These are phyloP conservation scores for Mimosa bimucronata DNA, from an alignment of 306 rosid species.

Conservation along the genomic window DNA sequence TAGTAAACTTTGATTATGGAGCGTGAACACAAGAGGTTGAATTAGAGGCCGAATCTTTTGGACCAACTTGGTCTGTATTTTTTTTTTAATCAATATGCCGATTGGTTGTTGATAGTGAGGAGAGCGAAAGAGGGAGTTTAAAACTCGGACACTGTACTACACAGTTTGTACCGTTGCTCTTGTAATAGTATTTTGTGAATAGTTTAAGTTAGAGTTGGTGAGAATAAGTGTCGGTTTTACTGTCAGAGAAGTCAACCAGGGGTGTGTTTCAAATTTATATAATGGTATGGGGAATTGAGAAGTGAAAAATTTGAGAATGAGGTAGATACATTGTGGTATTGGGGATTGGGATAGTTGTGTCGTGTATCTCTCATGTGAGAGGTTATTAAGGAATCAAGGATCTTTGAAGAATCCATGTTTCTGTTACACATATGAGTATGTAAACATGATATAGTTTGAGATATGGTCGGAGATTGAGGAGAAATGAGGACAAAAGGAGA, in stretches of 20 bases:
- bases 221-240: conserved; percentile 88
- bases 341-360: conserved; percentile 56
- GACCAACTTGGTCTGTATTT: conserved; percentile 36
- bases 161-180: conserved; percentile 39
- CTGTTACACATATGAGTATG: conserved; percentile 28
- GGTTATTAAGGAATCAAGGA: conserved; percentile 38
- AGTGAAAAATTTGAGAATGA: not conserved
- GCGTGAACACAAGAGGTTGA: not conserved
- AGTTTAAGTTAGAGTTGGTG: conserved; percentile 48
- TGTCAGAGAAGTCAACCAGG: conserved; percentile 68
- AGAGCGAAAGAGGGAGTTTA: conserved; percentile 42
- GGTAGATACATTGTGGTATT: conserved; percentile 34
- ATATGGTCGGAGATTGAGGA: conserved; percentile 14
- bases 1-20: conserved; percentile 13
- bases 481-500: conserved; percentile 40
- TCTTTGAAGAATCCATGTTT: conserved; percentile 29
- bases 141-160: conserved; percentile 36
- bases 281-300: conserved; percentile 43
- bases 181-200: conserved; percentile 14
- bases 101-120: conserved; percentile 31
- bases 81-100: too few relatives aligned
- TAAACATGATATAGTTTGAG: not conserved
- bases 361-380: conserved; percentile 43
- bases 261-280: not conserved
- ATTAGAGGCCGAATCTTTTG: conserved; percentile 50